phyloP scores from a whole-genome alignment of 139 green algal genomes.

The Haematococcus lacustris region DNA sequence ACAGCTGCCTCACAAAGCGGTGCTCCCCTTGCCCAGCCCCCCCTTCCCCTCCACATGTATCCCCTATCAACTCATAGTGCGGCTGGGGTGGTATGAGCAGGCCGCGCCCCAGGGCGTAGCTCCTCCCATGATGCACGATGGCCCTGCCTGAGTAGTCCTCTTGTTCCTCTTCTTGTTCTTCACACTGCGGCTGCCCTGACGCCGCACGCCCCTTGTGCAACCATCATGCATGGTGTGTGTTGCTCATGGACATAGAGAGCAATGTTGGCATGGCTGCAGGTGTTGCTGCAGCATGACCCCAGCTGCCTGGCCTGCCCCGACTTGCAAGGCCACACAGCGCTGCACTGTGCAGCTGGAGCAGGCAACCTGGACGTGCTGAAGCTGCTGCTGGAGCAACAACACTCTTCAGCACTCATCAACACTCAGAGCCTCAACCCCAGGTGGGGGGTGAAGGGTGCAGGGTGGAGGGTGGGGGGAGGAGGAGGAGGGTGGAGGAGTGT shows the following conservation, averaged over 20 bases:
- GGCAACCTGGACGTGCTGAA: slow-evolving; percentile 22
- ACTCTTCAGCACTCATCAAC: slow-evolving; percentile 16
- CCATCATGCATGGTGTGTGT: background rate
- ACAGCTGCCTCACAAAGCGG: too few relatives aligned
- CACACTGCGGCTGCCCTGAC: too few relatives aligned
- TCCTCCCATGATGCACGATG: background rate
- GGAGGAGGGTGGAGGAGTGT: background rate
- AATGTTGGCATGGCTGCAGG: slow-evolving; percentile 15
- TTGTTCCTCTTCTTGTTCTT: background rate
- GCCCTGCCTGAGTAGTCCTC: background rate
- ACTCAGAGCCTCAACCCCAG: slow-evolving; percentile 31
- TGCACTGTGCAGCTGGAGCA: slow-evolving; percentile 37
- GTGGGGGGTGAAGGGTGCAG: background rate
- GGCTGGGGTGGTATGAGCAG: too few relatives aligned
- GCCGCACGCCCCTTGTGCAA: too few relatives aligned
- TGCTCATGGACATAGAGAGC: background rate
- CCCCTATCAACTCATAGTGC: too few relatives aligned
- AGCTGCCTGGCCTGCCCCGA: slow-evolving; percentile 36
- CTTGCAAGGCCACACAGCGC: slow-evolving; percentile 37
- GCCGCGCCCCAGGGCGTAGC: background rate
- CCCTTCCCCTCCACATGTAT: too few relatives aligned
- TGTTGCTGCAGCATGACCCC: slow-evolving; percentile 30
- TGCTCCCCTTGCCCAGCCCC: too few relatives aligned
- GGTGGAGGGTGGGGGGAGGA: background rate
- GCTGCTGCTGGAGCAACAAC: slow-evolving; percentile 21